Evolutionary conservation across 129 eudicot species (phyloP).

Genomic region (Erigeron canadensis): DNA sequence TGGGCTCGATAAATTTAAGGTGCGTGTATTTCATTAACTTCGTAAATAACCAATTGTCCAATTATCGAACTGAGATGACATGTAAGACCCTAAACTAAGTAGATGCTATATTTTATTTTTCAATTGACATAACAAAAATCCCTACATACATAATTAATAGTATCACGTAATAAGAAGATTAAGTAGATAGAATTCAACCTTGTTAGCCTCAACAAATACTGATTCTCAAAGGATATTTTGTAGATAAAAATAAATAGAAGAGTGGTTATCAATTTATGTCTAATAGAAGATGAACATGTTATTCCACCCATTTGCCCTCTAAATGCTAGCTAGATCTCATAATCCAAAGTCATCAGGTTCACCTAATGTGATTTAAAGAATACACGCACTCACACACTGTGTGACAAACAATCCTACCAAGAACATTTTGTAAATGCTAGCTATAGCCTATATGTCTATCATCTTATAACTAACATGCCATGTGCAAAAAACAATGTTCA

Average conservation of each 20-base stretch:
- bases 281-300: not conserved
- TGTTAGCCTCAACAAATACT: no score
- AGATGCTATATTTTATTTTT: not conserved
- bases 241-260: not conserved
- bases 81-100: not conserved
- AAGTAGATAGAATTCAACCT: not conserved
- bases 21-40: no score
- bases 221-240: not conserved
- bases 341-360: not conserved
- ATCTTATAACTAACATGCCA: not conserved
- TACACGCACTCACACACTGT: no score
- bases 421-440: no score
- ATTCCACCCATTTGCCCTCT: no score
- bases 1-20: not conserved
- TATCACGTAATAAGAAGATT: not conserved
- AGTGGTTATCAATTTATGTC: constrained; percentile 3
- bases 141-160: not conserved
- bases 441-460: not conserved
- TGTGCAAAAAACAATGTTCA: not conserved
- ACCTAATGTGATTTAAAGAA: not conserved
- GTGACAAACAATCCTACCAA: no score
- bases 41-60: not conserved
- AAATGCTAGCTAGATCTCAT: not conserved
- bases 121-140: not conserved
- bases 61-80: not conserved